Percentiles rank a stretch among this genome's conserved stretches.
phyloP scores from a whole-genome alignment of 208 protist genomes.

The Porcisia deanei region DNA sequence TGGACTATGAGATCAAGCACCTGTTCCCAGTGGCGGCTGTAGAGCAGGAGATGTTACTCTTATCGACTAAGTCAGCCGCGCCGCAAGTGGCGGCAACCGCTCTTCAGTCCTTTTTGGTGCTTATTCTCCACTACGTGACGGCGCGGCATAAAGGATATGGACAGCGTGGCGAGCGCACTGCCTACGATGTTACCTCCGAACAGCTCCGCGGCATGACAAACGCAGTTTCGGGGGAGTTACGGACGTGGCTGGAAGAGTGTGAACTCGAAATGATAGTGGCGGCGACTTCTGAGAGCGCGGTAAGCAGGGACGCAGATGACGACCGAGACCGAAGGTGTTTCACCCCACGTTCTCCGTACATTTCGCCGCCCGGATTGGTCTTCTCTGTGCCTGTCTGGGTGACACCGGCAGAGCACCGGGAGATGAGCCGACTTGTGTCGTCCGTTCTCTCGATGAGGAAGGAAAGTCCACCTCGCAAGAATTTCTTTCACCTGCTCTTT shows the following conservation, averaged over 20 bases:
- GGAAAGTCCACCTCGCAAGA: constrained; percentile 17
- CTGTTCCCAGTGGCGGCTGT: constrained; percentile 39
- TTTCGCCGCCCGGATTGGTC: background rate
- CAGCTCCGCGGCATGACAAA: constrained; percentile 27
- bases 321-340: background rate
- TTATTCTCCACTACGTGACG: constrained; percentile 32
- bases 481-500: constrained; percentile 57
- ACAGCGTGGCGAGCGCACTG: constrained; percentile 32
- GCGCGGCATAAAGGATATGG: constrained; percentile 29
- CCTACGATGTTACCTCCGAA: constrained; percentile 39
- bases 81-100: constrained; percentile 38
- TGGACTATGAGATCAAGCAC: constrained; percentile 63
- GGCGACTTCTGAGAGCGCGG: background rate
- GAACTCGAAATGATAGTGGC: constrained; percentile 13
- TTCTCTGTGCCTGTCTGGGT: constrained; percentile 35
- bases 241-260: constrained; percentile 22
- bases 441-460: constrained; percentile 23
- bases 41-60: constrained; percentile 30
- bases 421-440: constrained; percentile 34
- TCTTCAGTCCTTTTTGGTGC: constrained; percentile 25
- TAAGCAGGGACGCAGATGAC: background rate
- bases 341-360: background rate
- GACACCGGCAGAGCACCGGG: constrained; percentile 25
- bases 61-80: constrained; percentile 44
- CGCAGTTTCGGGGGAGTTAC: constrained; percentile 11